A percentile compares a stretch with the other conserved stretches of the same genome.
These are phyloP conservation scores for Chlorophyllum brunneum DNA, from an alignment of 768 basidiomycete species.

Conservation along the genomic window DNA sequence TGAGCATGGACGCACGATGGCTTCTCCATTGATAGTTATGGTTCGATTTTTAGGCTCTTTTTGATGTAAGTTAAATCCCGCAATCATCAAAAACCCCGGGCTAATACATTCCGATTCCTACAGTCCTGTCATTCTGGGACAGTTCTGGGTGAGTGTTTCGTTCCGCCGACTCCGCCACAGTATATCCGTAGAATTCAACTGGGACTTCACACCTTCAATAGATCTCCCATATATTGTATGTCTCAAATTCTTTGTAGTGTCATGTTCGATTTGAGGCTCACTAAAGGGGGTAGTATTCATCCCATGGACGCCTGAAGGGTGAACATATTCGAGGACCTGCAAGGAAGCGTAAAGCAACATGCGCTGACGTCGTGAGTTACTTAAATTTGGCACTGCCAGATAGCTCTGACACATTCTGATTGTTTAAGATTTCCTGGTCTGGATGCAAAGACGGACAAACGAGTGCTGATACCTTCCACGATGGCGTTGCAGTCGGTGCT, in stretches of 20 bases:
- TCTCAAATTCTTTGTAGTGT: constrained; percentile 1
- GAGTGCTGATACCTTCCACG: constrained; percentile 65
- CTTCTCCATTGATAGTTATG: neutral
- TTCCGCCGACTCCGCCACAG: neutral
- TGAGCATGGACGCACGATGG: constrained; percentile 21
- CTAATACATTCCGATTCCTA: neutral
- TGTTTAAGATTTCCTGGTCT: constrained; percentile 60
- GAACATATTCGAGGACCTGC: constrained; percentile 31
- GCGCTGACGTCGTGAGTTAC: constrained; percentile 65
- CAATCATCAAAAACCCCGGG: neutral
- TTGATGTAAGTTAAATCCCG: constrained; percentile 36
- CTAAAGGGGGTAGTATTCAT: constrained; percentile 43
- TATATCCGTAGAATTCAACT: neutral
- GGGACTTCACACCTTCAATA: constrained; percentile 14
- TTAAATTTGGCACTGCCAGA: neutral
- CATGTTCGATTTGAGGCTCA: neutral
- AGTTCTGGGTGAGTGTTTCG: constrained; percentile 36
- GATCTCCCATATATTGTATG: constrained; percentile 50
- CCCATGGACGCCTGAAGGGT: constrained; percentile 51
- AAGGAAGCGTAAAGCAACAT: constrained; percentile 42
- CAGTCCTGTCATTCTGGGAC: constrained; percentile 56
- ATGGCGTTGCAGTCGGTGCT: constrained; percentile 67
- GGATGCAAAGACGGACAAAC: constrained; percentile 70
- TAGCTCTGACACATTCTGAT: neutral
- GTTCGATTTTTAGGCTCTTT: constrained; percentile 35